Conservation (phyloP, 768 basidiomycete genomes). For the Gymnopilus dilepis region DNA sequence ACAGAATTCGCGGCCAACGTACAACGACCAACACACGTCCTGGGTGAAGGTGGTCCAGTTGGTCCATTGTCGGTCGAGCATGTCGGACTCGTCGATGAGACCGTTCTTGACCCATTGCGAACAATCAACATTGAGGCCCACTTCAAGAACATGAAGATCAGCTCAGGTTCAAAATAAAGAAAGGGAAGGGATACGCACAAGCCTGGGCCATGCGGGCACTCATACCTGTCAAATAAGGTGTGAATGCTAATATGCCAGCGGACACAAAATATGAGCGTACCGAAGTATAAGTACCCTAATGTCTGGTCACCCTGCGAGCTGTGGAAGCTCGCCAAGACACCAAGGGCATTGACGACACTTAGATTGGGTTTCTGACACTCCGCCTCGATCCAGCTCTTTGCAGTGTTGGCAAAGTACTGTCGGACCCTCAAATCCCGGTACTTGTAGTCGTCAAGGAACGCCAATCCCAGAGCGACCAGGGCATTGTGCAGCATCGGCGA, state of each 20-base stretch:
- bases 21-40: conserved; percentile 70
- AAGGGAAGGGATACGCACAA: conserved; percentile 45
- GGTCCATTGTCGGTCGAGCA: conserved; percentile 63
- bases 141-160: conserved; percentile 32
- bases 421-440: conserved; percentile 48
- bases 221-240: conserved; percentile 47
- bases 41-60: conserved; percentile 65
- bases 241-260: not conserved
- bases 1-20: conserved; percentile 66
- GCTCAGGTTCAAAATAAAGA: not conserved
- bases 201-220: conserved; percentile 63
- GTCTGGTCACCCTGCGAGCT: conserved; percentile 53
- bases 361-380: conserved; percentile 53
- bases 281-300: conserved; percentile 53
- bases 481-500: conserved; percentile 78
- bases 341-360: conserved; percentile 49
- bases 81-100: conserved; percentile 55
- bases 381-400: conserved; percentile 51
- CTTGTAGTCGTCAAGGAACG: conserved; percentile 49
- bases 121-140: conserved; percentile 62
- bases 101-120: conserved; percentile 60
- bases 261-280: conserved; percentile 36
- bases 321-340: conserved; percentile 49
- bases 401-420: conserved; percentile 45
- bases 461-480: conserved; percentile 51